Evolutionary conservation across 306 rosid species (phyloP).

Genomic region (Carpinus fangiana): DNA sequence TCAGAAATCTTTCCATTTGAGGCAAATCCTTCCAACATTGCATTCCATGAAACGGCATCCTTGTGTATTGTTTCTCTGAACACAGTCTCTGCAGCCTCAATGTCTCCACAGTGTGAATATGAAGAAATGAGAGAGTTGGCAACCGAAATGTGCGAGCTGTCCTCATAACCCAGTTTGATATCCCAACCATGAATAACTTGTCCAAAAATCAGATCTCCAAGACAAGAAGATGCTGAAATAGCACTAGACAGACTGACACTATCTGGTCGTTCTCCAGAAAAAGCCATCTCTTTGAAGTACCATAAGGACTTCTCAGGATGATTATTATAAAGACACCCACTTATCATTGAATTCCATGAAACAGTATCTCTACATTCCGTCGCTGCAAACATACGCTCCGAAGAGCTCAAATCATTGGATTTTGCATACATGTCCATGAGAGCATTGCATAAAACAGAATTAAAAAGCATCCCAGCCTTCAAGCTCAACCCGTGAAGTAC

Average conservation of each 20-base stretch:
- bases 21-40: slow-evolving; percentile 56
- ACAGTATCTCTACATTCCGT: slow-evolving; percentile 44
- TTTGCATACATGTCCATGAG: slow-evolving; percentile 56
- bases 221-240: slow-evolving; percentile 45
- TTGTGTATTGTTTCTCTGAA: slow-evolving; percentile 39
- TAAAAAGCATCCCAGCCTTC: slow-evolving; percentile 50
- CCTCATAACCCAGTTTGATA: slow-evolving; percentile 49
- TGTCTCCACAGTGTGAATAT: slow-evolving; percentile 41
- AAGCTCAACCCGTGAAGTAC: slow-evolving; percentile 48
- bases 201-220: slow-evolving; percentile 41
- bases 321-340: slow-evolving; percentile 42
- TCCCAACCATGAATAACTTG: slow-evolving; percentile 41
- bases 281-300: slow-evolving; percentile 41
- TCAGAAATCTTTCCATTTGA: slow-evolving; percentile 40
- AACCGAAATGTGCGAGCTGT: slow-evolving; percentile 39
- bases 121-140: slow-evolving; percentile 59
- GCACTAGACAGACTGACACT: slow-evolving; percentile 44
- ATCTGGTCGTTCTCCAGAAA: slow-evolving; percentile 37
- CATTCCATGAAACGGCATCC: slow-evolving; percentile 58
- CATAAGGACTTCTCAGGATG: slow-evolving; percentile 35
- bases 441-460: slow-evolving; percentile 43
- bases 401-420: slow-evolving; percentile 39
- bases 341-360: slow-evolving; percentile 62
- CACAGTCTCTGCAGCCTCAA: slow-evolving; percentile 38
- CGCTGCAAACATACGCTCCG: slow-evolving; percentile 40